Conservation (phyloP, 2,329 filamentous ascomycete genomes). For the Cordyceps cateniannulata region DNA sequence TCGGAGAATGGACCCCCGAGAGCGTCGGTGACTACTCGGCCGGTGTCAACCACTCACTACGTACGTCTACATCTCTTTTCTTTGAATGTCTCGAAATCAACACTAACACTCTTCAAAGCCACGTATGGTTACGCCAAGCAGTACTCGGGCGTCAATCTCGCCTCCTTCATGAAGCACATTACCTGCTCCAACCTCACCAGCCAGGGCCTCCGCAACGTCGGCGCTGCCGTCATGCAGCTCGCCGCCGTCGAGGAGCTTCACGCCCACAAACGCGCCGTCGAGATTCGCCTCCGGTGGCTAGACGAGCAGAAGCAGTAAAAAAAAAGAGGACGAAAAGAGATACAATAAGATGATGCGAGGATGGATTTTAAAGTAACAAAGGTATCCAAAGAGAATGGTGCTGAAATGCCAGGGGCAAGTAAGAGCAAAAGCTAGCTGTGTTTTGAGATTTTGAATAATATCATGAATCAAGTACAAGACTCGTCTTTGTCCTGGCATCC, state of each 20-base stretch:
- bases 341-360: not conserved
- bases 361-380: not conserved
- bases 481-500: no score
- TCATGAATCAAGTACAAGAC: no score
- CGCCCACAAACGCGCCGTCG: conserved; percentile 82
- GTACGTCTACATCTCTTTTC: conserved; percentile 50
- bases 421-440: no score
- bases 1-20: conserved; percentile 94
- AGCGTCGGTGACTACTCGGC: conserved; percentile 97
- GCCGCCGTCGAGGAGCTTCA: conserved; percentile 92
- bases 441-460: no score
- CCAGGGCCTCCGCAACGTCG: conserved; percentile 79
- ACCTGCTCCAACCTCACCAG: conserved; percentile 86
- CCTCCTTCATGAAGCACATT: conserved; percentile 96
- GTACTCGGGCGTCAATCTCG: conserved; percentile 95
- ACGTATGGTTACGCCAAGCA: conserved; percentile 98
- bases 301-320: conserved; percentile 21
- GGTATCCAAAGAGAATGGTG: no score
- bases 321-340: not conserved
- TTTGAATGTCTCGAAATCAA: not conserved
- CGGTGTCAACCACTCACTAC: conserved; percentile 93
- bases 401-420: no score
- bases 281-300: conserved; percentile 64
- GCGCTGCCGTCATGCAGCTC: conserved; percentile 86
- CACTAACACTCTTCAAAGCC: conserved; percentile 43